phyloP scores from a whole-genome alignment of 768 basidiomycete species.

The Lactifluus echinatus region DNA sequence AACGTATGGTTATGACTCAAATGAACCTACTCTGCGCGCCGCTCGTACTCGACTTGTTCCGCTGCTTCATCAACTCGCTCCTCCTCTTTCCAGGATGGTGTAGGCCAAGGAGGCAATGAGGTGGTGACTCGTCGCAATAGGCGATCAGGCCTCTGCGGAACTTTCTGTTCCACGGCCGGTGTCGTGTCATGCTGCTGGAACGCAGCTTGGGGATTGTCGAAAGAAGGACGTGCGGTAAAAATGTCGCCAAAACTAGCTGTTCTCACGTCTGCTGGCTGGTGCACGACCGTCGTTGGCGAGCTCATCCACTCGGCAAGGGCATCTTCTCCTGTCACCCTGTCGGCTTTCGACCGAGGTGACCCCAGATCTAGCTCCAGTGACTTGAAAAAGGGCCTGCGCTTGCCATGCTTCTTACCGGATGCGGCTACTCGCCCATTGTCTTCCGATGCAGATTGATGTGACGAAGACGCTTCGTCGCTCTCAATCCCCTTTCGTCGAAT shows the following conservation, averaged over 20 bases:
- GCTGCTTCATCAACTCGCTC: conserved; percentile 39
- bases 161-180: background rate
- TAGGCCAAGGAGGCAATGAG: conserved; percentile 29
- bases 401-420: conserved; percentile 1
- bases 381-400: conserved; percentile 13
- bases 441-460: conserved; percentile 23
- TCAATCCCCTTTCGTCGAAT: conserved; percentile 26
- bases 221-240: background rate
- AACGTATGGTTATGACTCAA: background rate
- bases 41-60: conserved; percentile 48
- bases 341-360: background rate
- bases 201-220: background rate
- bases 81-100: conserved; percentile 22
- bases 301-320: background rate
- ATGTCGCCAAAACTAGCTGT: background rate
- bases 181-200: background rate
- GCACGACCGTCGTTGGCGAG: background rate
- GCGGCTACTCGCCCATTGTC: conserved; percentile 12
- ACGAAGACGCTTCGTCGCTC: conserved; percentile 43
- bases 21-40: conserved; percentile 43
- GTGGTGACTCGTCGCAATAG: conserved; percentile 23
- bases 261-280: background rate
- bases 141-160: background rate
- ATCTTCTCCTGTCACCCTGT: background rate
- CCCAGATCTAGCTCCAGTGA: conserved; percentile 13